Percentiles rank a stretch among this genome's conserved stretches.
Conservation (phyloP, 768 basidiomycete species). For the Hygrophorus pudorinus region DNA sequence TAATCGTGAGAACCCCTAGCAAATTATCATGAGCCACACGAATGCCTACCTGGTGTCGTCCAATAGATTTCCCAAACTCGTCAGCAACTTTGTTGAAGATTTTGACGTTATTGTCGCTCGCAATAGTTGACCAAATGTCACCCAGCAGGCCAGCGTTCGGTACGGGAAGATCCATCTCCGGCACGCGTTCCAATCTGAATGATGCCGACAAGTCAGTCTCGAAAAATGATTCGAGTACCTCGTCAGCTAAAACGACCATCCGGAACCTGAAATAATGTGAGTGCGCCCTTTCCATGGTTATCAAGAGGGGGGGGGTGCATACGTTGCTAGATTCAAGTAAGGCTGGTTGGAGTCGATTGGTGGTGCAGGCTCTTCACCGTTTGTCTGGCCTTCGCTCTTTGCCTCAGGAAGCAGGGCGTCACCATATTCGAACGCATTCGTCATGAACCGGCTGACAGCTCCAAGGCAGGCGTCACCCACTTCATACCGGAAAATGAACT, state of each 20-base stretch:
- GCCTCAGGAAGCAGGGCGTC: constrained; percentile 73
- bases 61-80: constrained; percentile 89
- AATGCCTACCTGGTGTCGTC: constrained; percentile 69
- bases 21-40: background rate
- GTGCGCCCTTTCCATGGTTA: background rate
- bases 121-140: constrained; percentile 83
- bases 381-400: constrained; percentile 19
- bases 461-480: constrained; percentile 94
- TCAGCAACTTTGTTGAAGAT: constrained; percentile 91
- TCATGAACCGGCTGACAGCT: constrained; percentile 94
- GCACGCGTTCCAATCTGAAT: constrained; percentile 68
- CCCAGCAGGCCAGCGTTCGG: constrained; percentile 58
- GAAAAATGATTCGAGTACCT: constrained; percentile 94
- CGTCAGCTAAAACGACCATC: constrained; percentile 97
- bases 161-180: constrained; percentile 55
- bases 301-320: constrained; percentile 15
- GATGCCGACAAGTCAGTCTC: constrained; percentile 84
- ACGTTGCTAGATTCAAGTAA: constrained; percentile 89
- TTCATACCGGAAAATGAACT: constrained; percentile 99
- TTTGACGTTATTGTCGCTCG: constrained; percentile 87
- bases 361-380: constrained; percentile 29
- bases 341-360: constrained; percentile 69
- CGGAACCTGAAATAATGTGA: constrained; percentile 58
- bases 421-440: constrained; percentile 97
- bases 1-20: background rate